A percentile compares a stretch with the other conserved stretches of the same genome.
These are phyloP conservation scores for Russula brevipes DNA, from an alignment of 768 basidiomycete genomes.

Conservation along the genomic window DNA sequence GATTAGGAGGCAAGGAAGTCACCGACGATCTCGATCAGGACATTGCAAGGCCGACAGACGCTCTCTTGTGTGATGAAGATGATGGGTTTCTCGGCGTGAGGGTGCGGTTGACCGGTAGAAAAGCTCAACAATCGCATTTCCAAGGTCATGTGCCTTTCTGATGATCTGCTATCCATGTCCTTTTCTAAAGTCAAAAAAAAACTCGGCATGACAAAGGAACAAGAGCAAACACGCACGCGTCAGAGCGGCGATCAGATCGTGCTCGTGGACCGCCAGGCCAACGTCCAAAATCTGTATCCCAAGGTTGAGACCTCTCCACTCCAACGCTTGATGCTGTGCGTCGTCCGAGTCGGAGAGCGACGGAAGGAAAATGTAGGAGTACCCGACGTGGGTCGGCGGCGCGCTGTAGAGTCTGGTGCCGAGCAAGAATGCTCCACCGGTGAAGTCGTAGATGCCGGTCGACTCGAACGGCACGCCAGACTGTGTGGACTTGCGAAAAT, in stretches of 20 bases:
- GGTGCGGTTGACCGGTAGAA: conserved; percentile 20
- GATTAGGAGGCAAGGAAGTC: conserved; percentile 20
- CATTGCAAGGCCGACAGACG: conserved; percentile 12
- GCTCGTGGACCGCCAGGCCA: conserved; percentile 22
- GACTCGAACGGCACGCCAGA: conserved; percentile 15
- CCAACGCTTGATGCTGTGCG: not conserved
- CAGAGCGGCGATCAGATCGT: conserved; percentile 21
- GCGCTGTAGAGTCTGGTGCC: conserved; percentile 11
- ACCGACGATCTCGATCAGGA: conserved; percentile 23
- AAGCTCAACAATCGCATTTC: conserved; percentile 22
- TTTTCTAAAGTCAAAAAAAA: not conserved
- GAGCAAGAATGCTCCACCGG: conserved; percentile 22
- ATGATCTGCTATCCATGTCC: not conserved
- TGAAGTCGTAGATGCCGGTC: conserved; percentile 25
- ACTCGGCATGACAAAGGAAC: not conserved
- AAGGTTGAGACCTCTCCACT: conserved; percentile 4
- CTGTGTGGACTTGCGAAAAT: conserved; percentile 2
- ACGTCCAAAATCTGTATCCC: conserved; percentile 20
- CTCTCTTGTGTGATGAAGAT: conserved; percentile 14
- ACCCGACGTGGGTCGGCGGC: conserved; percentile 5
- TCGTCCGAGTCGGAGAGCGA: conserved; percentile 4
- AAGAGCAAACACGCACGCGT: conserved; percentile 15
- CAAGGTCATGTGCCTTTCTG: conserved; percentile 1
- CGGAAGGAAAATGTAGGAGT: conserved; percentile 15
- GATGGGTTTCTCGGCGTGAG: conserved; percentile 14